These are phyloP conservation scores for Chlorella ohadii DNA, from an alignment of 139 green algal genomes.

Conservation along the genomic window DNA sequence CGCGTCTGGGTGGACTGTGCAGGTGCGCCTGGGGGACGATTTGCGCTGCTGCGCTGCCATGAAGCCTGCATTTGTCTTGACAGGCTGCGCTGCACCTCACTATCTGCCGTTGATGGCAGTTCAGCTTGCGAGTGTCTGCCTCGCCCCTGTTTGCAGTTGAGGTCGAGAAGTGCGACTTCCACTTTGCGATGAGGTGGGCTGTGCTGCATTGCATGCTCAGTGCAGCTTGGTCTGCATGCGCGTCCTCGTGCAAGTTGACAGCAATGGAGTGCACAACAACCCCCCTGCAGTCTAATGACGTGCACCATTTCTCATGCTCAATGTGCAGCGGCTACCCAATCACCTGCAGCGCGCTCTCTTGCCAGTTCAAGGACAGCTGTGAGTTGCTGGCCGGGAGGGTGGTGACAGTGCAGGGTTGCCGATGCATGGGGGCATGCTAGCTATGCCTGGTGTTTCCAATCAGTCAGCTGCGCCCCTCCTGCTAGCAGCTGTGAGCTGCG, in stretches of 20 bases:
- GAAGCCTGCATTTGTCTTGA: no score
- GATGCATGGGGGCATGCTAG: no score
- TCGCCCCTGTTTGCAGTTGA: neutral
- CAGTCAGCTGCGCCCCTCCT: neutral
- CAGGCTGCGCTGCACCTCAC: neutral
- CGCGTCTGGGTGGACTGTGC: no score
- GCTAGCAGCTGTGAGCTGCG: conserved; percentile 13
- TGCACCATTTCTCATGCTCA: neutral
- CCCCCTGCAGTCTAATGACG: neutral
- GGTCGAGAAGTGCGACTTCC: conserved; percentile 5
- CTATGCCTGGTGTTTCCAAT: no score
- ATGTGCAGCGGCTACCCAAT: conserved; percentile 6
- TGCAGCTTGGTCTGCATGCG: no score
- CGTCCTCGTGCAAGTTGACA: no score
- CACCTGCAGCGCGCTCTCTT: conserved; percentile 23
- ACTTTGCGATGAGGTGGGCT: conserved; percentile 1
- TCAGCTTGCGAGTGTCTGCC: no score
- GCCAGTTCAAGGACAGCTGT: conserved; percentile 3
- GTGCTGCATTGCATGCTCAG: neutral
- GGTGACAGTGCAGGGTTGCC: no score
- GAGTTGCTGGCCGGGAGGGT: neutral
- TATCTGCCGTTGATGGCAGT: neutral
- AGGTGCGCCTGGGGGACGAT: no score
- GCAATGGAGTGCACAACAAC: no score
- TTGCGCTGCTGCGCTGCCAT: no score